phyloP scores from a whole-genome alignment of 192 early-diverging fungal species.

The Pilaira anomala region DNA sequence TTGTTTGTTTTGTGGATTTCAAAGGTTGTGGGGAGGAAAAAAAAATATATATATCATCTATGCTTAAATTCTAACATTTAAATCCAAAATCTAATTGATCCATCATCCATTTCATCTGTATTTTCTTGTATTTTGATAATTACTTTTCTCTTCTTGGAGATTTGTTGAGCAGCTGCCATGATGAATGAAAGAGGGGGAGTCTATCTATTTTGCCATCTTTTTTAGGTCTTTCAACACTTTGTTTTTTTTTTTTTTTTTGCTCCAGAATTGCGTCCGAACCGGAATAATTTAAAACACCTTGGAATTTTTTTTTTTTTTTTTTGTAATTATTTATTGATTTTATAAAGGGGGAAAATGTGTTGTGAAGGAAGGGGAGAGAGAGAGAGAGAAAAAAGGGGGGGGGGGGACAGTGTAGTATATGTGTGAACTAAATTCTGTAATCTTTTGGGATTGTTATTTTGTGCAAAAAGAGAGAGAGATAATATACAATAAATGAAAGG shows the following conservation, averaged over 20 bases:
- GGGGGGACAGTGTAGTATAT: background rate
- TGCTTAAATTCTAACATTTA: constrained; percentile 10
- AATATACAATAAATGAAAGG: too few relatives aligned
- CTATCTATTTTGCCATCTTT: too few relatives aligned
- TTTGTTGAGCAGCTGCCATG: constrained; percentile 44
- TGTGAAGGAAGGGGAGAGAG: too few relatives aligned
- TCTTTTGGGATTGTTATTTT: too few relatives aligned
- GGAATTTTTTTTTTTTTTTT: constrained; percentile 1
- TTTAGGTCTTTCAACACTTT: too few relatives aligned
- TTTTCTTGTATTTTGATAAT: background rate
- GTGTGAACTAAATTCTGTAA: too few relatives aligned
- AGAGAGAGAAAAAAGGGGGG: background rate
- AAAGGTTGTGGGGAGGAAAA: too few relatives aligned
- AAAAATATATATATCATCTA: too few relatives aligned
- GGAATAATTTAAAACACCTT: background rate
- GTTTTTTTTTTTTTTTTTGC: constrained; percentile 1
- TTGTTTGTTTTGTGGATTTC: constrained; percentile 3
- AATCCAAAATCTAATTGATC: background rate
- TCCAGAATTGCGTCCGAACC: background rate
- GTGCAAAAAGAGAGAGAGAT: too few relatives aligned
- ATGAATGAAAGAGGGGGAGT: constrained; percentile 23
- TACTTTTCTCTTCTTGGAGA: constrained; percentile 77
- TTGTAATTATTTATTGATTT: constrained; percentile 1
- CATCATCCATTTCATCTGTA: constrained; percentile 1
- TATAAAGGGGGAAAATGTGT: background rate